Evolutionary conservation across 805 yeast species (phyloP).

Genomic region (Teunomyces atbi): DNA sequence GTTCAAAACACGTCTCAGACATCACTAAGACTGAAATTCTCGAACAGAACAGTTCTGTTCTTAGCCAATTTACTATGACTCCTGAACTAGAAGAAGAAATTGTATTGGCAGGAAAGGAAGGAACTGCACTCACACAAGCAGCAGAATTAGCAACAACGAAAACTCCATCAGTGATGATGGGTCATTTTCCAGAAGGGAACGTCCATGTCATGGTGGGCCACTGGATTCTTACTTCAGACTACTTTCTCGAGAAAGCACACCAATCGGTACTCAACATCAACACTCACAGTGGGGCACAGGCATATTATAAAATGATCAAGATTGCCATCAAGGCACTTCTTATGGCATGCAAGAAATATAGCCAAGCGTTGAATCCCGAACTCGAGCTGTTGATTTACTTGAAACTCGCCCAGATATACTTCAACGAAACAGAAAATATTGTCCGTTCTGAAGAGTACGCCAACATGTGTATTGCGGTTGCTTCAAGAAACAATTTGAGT

Average conservation of each 20-base stretch:
- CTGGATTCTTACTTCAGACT: constrained; percentile 15
- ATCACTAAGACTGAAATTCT: not conserved
- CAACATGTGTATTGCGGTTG: constrained; percentile 27
- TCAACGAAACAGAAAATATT: constrained; percentile 40
- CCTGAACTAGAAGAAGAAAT: not conserved
- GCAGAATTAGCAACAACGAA: not conserved
- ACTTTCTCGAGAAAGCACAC: constrained; percentile 24
- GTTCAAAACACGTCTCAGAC: not conserved
- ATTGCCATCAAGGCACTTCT: constrained; percentile 37
- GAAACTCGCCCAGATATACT: constrained; percentile 35
- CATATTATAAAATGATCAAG: constrained; percentile 31
- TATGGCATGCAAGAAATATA: constrained; percentile 27
- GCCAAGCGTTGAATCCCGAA: constrained; percentile 24
- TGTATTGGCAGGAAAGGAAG: not conserved
- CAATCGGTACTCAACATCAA: constrained; percentile 13
- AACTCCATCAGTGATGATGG: not conserved
- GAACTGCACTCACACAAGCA: not conserved
- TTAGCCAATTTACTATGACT: not conserved
- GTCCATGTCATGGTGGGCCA: not conserved
- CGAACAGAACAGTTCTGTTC: constrained; percentile 4
- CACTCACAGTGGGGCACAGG: constrained; percentile 16
- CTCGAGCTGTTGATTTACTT: constrained; percentile 33
- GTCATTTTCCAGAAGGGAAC: not conserved
- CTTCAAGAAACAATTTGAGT: constrained; percentile 26
- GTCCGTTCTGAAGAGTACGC: constrained; percentile 42